phyloP scores from a whole-genome alignment of 192 early-diverging fungal species.

The Coemansia sp. region DNA sequence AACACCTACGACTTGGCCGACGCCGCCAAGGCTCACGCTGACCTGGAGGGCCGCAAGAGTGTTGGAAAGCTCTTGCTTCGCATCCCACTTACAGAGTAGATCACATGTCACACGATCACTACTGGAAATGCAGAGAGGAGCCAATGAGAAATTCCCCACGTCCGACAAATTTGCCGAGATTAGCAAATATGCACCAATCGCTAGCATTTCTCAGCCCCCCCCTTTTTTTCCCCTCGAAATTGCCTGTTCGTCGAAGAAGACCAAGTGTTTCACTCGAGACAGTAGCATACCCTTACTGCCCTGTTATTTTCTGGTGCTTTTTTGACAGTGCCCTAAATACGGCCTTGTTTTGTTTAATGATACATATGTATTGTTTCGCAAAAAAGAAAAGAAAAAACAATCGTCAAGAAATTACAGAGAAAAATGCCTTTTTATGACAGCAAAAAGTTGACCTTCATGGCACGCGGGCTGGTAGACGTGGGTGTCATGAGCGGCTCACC shows the following conservation, averaged over 20 bases:
- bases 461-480: neutral
- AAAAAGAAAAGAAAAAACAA: neutral
- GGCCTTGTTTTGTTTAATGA: neutral
- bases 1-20: conserved; percentile 76
- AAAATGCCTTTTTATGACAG: conserved; percentile 5
- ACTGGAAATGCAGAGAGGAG: neutral
- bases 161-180: conserved; percentile 6
- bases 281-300: neutral
- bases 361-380: conserved; percentile 4
- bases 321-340: neutral
- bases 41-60: conserved; percentile 70
- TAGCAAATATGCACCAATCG: no score
- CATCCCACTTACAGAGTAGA: conserved; percentile 5
- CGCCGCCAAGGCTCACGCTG: conserved; percentile 70
- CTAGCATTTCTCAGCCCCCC: no score
- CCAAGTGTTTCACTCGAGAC: conserved; percentile 2
- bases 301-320: neutral
- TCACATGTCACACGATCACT: neutral
- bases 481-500: neutral
- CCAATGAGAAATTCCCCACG: neutral
- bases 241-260: neutral
- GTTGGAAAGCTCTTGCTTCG: conserved; percentile 67
- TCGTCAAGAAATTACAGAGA: neutral
- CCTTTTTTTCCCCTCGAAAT: neutral
- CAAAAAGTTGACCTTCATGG: conserved; percentile 38